A percentile compares a stretch with the other conserved stretches of the same genome.
Conservation (phyloP, 129 eudicot genomes). For the Helianthus tuberosus region DNA sequence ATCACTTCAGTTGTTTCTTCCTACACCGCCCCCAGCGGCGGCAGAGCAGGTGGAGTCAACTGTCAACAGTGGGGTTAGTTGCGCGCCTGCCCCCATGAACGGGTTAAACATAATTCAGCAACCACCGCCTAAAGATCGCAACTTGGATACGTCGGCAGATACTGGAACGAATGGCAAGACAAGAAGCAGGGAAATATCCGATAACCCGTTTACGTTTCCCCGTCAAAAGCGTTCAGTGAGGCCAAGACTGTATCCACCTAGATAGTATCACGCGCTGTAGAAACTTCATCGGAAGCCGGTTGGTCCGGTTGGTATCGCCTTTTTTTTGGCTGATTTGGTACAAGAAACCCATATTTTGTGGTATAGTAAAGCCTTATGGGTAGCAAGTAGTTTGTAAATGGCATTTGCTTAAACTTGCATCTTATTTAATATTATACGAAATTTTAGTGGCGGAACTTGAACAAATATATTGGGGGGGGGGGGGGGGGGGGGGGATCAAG, state of each 20-base stretch:
- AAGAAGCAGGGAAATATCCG: slow-evolving; percentile 60
- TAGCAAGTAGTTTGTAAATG: slow-evolving; percentile 32
- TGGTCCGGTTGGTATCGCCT: slow-evolving; percentile 7
- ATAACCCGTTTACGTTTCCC: slow-evolving; percentile 73
- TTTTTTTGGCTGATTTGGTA: slow-evolving; percentile 2
- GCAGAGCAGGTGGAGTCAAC: slow-evolving; percentile 51
- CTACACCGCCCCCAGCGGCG: slow-evolving; percentile 62
- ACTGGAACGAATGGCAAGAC: slow-evolving; percentile 54
- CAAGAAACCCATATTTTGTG: neutral
- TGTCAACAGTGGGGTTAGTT: slow-evolving; percentile 38
- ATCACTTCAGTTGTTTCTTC: slow-evolving; percentile 88
- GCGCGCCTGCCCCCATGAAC: slow-evolving; percentile 44
- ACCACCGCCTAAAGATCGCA: slow-evolving; percentile 41
- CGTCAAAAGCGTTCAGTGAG: slow-evolving; percentile 82
- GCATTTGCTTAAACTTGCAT: neutral
- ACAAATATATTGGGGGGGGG: too few relatives aligned
- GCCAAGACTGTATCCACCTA: slow-evolving; percentile 65
- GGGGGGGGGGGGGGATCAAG: too few relatives aligned
- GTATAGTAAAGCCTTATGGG: slow-evolving; percentile 19
- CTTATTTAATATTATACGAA: slow-evolving; percentile 3
- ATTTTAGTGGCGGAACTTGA: neutral
- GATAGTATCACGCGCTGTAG: neutral
- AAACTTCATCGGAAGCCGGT: slow-evolving; percentile 4
- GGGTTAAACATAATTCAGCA: slow-evolving; percentile 48
- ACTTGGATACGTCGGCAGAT: slow-evolving; percentile 51